These are phyloP conservation scores for Porodaedalea pini DNA, from an alignment of 1,284 basidiomycete species.

Conservation along the genomic window DNA sequence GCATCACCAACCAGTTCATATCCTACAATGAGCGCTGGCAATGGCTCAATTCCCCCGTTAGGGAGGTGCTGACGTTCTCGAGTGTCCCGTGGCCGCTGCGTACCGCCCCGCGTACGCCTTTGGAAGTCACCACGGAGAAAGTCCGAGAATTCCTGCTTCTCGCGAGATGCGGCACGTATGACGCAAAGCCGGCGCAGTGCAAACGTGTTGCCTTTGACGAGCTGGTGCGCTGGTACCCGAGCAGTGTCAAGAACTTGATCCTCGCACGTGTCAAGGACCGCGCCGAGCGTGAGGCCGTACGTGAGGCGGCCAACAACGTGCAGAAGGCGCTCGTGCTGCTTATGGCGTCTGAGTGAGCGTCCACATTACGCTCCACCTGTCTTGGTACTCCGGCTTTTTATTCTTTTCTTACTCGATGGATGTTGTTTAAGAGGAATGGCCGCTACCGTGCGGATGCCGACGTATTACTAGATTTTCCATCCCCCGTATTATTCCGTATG, in stretches of 20 bases:
- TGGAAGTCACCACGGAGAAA: slow-evolving; percentile 47
- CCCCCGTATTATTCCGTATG: too few relatives aligned
- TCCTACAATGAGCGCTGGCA: too few relatives aligned
- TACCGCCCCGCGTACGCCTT: slow-evolving; percentile 38
- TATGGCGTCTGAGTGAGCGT: too few relatives aligned
- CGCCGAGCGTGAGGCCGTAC: neutral
- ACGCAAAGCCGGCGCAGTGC: slow-evolving; percentile 26
- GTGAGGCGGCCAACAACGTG: neutral
- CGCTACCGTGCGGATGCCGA: too few relatives aligned
- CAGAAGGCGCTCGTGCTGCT: neutral
- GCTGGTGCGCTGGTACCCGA: slow-evolving; percentile 73
- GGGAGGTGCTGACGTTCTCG: slow-evolving; percentile 51
- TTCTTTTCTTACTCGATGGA: neutral
- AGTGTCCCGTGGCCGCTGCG: slow-evolving; percentile 67
- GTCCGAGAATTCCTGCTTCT: slow-evolving; percentile 59
- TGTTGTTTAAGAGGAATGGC: too few relatives aligned
- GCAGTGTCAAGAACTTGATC: slow-evolving; percentile 45
- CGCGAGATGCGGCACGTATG: slow-evolving; percentile 47
- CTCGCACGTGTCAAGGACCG: neutral
- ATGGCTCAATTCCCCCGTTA: too few relatives aligned
- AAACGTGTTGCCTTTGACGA: slow-evolving; percentile 52
- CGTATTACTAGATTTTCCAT: too few relatives aligned
- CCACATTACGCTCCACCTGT: too few relatives aligned
- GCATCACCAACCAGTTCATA: too few relatives aligned
- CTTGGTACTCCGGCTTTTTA: neutral